Conservation (phyloP, 2,329 filamentous ascomycete species). For the Hawksworthiomyces lignivorus region DNA sequence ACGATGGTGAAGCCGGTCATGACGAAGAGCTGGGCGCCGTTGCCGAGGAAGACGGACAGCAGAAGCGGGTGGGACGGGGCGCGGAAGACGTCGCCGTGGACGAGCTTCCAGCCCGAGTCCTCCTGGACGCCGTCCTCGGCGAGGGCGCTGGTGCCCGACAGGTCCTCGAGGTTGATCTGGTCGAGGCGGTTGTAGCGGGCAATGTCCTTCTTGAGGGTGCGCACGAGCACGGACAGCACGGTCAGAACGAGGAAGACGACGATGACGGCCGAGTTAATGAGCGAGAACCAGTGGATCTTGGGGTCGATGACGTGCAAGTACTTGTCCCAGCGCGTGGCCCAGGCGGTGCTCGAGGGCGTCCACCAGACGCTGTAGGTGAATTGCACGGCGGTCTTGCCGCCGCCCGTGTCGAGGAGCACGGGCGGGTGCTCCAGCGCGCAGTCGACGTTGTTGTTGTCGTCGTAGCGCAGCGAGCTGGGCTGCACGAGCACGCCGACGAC, state of each 20-base stretch:
- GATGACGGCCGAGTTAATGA: conserved; percentile 92
- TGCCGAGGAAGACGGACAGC: conserved; percentile 81
- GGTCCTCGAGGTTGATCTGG: conserved; percentile 80
- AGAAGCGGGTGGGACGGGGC: conserved; percentile 75
- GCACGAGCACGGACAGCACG: conserved; percentile 83
- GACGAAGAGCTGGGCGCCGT: conserved; percentile 91
- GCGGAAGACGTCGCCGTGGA: conserved; percentile 95
- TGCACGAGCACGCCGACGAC: conserved; percentile 90
- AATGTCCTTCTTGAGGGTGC: conserved; percentile 90
- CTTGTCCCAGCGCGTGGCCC: conserved; percentile 98
- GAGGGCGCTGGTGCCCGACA: conserved; percentile 67
- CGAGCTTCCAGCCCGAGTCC: conserved; percentile 96
- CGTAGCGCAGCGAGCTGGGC: conserved; percentile 62
- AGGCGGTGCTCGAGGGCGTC: conserved; percentile 74
- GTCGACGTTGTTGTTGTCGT: conserved; percentile 47
- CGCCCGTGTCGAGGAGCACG: conserved; percentile 51
- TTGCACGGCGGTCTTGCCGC: conserved; percentile 54
- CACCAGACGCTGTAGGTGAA: conserved; percentile 94
- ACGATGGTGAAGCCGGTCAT: conserved; percentile 94
- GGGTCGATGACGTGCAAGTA: conserved; percentile 96
- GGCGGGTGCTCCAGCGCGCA: conserved; percentile 53
- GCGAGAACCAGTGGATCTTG: conserved; percentile 98
- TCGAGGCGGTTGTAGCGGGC: conserved; percentile 93
- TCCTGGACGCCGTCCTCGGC: conserved; percentile 96
- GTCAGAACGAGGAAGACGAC: conserved; percentile 87